These are phyloP conservation scores for Cladorrhinum sp. DNA, from an alignment of 2,329 filamentous ascomycete species.

Conservation along the genomic window DNA sequence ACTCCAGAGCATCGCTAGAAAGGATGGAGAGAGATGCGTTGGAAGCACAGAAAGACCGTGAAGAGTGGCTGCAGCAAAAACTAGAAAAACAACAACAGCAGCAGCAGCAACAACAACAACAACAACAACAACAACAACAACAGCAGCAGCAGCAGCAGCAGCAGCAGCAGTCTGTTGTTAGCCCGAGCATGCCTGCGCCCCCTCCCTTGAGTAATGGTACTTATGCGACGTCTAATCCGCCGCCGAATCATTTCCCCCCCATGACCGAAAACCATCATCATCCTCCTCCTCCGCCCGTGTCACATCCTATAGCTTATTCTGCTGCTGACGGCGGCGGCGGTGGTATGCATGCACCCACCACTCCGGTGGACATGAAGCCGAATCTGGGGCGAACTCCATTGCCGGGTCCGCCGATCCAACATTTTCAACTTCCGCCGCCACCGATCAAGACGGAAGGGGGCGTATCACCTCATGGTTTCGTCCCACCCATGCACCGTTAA, in stretches of 20 bases:
- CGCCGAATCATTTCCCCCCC: not conserved
- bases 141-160: not conserved
- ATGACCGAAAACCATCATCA: not conserved
- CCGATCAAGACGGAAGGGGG: not conserved
- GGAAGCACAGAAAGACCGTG: not conserved
- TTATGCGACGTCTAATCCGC: not conserved
- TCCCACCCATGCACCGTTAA: not conserved
- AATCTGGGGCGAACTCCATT: not conserved
- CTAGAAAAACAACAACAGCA: too few species aligned
- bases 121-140: too few species aligned
- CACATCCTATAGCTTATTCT: not conserved
- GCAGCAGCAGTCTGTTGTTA: not conserved
- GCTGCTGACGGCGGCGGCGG: too few species aligned
- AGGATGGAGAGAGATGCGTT: not conserved
- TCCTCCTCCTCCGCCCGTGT: not conserved
- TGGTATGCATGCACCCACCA: not conserved
- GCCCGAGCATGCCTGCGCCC: not conserved
- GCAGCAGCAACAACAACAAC: too few species aligned
- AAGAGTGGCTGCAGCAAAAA: too few species aligned
- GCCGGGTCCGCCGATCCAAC: conserved; percentile 8
- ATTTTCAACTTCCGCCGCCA: conserved; percentile 13
- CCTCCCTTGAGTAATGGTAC: not conserved
- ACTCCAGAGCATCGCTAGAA: not conserved
- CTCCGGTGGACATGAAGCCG: not conserved
- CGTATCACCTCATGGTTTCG: not conserved